These are phyloP conservation scores for Cunninghamia lanceolata DNA, from an alignment of 75 land plant species.

Conservation along the genomic window DNA sequence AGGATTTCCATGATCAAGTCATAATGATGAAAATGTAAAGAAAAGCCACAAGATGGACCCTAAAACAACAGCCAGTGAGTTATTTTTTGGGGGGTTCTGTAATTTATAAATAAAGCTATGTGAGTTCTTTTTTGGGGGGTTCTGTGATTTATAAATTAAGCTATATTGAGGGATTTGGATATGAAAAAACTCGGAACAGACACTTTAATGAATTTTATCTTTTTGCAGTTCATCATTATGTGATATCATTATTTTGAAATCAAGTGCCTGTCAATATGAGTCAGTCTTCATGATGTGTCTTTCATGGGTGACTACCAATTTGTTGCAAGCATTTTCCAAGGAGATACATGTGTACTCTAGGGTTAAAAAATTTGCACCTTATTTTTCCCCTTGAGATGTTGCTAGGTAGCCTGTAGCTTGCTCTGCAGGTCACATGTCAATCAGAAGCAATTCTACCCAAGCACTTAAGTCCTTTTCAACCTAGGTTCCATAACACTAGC, in stretches of 20 bases:
- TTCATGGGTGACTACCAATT: background rate
- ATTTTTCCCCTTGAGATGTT: background rate
- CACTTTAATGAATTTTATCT: background rate
- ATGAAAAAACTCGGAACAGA: background rate
- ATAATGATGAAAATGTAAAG: no score
- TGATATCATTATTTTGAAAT: background rate
- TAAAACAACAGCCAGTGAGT: no score
- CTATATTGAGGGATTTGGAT: background rate
- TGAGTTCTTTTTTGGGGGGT: conserved; percentile 13
- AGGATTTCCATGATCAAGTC: no score
- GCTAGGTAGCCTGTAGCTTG: background rate
- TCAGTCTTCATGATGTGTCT: background rate
- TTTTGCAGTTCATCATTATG: background rate
- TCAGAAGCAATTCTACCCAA: background rate
- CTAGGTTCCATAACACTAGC: background rate
- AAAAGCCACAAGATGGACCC: no score
- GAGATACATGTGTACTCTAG: background rate
- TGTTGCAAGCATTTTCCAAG: no score
- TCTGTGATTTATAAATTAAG: background rate
- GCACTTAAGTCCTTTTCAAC: background rate
- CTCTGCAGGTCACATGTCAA: background rate
- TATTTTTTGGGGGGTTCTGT: no score
- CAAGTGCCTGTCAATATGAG: background rate
- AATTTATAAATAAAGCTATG: no score
- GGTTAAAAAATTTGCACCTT: background rate